Conservation (phyloP, 345 rosid genomes). For the Nephelium lappaceum region DNA sequence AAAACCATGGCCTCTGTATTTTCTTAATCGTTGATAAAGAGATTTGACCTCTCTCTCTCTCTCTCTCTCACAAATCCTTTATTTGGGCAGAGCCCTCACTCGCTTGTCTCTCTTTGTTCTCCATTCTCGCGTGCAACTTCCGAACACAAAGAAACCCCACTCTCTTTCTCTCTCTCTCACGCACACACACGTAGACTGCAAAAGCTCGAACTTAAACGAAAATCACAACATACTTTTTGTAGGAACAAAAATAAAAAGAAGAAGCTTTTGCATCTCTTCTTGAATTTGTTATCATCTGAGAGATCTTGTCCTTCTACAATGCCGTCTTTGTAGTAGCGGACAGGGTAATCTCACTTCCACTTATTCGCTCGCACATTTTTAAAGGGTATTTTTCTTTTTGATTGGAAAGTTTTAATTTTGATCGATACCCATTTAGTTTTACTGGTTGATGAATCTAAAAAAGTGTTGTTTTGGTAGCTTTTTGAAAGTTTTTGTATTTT, state of each 20-base stretch:
- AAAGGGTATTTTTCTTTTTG: constrained; percentile 6
- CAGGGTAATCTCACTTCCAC: constrained; percentile 38
- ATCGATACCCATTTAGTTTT: constrained; percentile 41
- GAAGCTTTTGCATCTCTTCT: no score
- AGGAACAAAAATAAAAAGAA: neutral
- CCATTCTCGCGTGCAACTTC: constrained; percentile 34
- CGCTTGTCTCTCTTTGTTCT: neutral
- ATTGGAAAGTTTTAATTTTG: constrained; percentile 28
- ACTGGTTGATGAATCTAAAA: constrained; percentile 13
- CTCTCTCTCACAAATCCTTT: neutral
- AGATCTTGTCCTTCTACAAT: constrained; percentile 48
- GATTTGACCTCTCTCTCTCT: neutral
- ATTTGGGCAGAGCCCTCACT: constrained; percentile 23
- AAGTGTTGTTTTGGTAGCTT: constrained; percentile 14
- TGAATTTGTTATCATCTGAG: constrained; percentile 1
- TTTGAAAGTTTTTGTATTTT: neutral
- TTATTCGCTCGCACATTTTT: neutral
- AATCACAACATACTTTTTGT: neutral
- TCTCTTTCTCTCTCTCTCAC: neutral
- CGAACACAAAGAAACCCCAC: constrained; percentile 22
- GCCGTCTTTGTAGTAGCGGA: constrained; percentile 35
- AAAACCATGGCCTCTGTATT: no score
- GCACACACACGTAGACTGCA: neutral
- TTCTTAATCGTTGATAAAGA: neutral
- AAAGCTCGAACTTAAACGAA: neutral